A percentile compares a stretch with the other conserved stretches of the same genome.
Conservation (phyloP, 768 basidiomycete species). For the Pisolithus microcarpus region DNA sequence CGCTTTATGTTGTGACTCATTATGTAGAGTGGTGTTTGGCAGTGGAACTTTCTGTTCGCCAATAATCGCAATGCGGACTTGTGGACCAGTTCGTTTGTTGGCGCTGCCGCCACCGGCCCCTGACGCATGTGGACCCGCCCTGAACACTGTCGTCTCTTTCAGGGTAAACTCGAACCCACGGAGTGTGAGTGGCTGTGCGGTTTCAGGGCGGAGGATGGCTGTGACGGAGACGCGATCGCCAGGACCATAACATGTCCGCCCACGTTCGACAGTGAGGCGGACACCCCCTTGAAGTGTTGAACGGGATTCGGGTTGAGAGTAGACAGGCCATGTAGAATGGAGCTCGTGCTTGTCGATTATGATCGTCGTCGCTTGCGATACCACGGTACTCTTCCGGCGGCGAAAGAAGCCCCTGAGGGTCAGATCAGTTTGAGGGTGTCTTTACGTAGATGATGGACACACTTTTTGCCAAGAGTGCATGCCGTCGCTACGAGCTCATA, state of each 20-base stretch:
- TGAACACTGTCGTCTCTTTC: constrained; percentile 70
- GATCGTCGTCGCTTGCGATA: constrained; percentile 62
- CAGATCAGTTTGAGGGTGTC: neutral
- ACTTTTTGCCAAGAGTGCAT: constrained; percentile 84
- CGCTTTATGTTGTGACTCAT: constrained; percentile 61
- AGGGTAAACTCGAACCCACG: constrained; percentile 81
- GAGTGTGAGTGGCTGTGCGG: constrained; percentile 58
- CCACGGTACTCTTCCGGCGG: constrained; percentile 62
- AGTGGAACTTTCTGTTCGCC: constrained; percentile 67
- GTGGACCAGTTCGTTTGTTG: constrained; percentile 54
- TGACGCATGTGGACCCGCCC: constrained; percentile 45
- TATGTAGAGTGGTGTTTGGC: constrained; percentile 67
- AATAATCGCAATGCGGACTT: constrained; percentile 46
- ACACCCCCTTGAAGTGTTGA: constrained; percentile 59
- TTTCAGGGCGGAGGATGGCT: constrained; percentile 68
- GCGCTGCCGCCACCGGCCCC: neutral
- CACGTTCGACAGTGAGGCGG: constrained; percentile 68
- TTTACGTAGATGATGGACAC: constrained; percentile 1
- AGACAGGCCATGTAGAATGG: constrained; percentile 91
- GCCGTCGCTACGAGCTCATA: constrained; percentile 89
- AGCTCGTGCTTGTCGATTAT: constrained; percentile 91
- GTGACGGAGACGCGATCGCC: constrained; percentile 71
- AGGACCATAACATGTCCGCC: constrained; percentile 76
- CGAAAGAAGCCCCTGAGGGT: constrained; percentile 70
- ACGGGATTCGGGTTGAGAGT: constrained; percentile 71